Base-by-base conservation (phyloP, 176 grass and related monocot species). In the Rhipidocladum racemiflorum region DNA sequence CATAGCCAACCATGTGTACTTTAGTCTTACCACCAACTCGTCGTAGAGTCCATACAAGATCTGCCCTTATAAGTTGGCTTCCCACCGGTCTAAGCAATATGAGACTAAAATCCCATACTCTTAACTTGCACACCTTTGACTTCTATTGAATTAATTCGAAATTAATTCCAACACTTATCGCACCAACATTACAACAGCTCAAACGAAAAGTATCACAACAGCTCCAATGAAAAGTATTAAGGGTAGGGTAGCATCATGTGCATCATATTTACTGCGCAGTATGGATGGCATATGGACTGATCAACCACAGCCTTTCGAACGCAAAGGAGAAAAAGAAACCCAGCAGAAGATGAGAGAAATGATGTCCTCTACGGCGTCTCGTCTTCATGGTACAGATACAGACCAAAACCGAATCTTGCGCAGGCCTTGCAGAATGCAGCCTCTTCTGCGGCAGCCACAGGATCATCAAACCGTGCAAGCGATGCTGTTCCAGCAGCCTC, bases 361-460 rank as follows among this genome's bases (percentile, higher is more conserved):
- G 66, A 14, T 61, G 27, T 25, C 42, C 18, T 44, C 73, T 89
- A 94, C 17, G 72, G 77, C 3, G 27, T 62, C 65, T 84, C 80
- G 24, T 89, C 90, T 80, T 89, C 87, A 49, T 89, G 87, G 78
- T 92, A 92, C 43, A 92, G 90, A 57, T 92, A 89, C 35, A 89
- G 54, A 16, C 90, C 90, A 11, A 89, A 92, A 4, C 84, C 90
- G 39, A 89, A 92, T 32, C 90, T 84, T 32, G 90, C 87, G 74
- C 87, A 92, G 11, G 87, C 90, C 71, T 92, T 92, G 79, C 87
- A 89, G 79, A 92, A 92, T 0, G 90, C 87, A 0, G 75, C 49
- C 77, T 92, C 90, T 74, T 92, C 87, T 13, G 90, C 90, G 1
- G 84, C 87, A 17, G 87, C 83, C 59, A 92, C 87, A 0, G 87